These are phyloP conservation scores for Kickxella alabastrina DNA, from an alignment of 192 early-diverging fungal genomes.

Conservation along the genomic window DNA sequence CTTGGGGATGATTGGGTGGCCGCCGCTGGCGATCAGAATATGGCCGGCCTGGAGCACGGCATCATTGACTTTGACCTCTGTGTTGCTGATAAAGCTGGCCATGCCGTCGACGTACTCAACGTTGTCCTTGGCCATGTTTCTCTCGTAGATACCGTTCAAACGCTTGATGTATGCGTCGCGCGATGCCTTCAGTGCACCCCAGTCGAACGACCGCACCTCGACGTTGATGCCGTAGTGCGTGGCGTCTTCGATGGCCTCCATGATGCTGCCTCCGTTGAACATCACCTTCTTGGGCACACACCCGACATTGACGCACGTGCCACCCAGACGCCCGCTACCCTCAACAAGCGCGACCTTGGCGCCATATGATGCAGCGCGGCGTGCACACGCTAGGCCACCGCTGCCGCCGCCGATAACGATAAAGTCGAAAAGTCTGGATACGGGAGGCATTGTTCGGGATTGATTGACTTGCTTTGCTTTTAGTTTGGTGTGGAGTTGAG, in stretches of 20 bases:
- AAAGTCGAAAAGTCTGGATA: slow-evolving; percentile 69
- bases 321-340: slow-evolving; percentile 67
- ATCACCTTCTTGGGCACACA: slow-evolving; percentile 92
- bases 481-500: too few species aligned
- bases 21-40: slow-evolving; percentile 87
- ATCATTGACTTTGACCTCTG: slow-evolving; percentile 63
- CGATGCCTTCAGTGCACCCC: slow-evolving; percentile 79
- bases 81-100: slow-evolving; percentile 77
- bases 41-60: slow-evolving; percentile 68
- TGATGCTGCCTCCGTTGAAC: slow-evolving; percentile 90
- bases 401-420: slow-evolving; percentile 95
- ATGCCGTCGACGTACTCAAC: slow-evolving; percentile 81
- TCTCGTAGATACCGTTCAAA: slow-evolving; percentile 94
- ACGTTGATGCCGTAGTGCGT: slow-evolving; percentile 86
- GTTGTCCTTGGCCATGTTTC: slow-evolving; percentile 80
- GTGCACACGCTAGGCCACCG: slow-evolving; percentile 88
- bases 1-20: slow-evolving; percentile 69
- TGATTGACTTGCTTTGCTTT: too few species aligned
- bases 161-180: slow-evolving; percentile 96
- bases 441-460: slow-evolving; percentile 39
- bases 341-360: slow-evolving; percentile 91
- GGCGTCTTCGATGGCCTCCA: slow-evolving; percentile 85
- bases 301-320: slow-evolving; percentile 94
- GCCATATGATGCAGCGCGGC: slow-evolving; percentile 87
- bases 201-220: slow-evolving; percentile 62